Evolutionary conservation across 225 moss, liverwort and hornwort species (phyloP), one percentile per base, ranked within the genome.

Genomic region (Polytrichum commune): DNA sequence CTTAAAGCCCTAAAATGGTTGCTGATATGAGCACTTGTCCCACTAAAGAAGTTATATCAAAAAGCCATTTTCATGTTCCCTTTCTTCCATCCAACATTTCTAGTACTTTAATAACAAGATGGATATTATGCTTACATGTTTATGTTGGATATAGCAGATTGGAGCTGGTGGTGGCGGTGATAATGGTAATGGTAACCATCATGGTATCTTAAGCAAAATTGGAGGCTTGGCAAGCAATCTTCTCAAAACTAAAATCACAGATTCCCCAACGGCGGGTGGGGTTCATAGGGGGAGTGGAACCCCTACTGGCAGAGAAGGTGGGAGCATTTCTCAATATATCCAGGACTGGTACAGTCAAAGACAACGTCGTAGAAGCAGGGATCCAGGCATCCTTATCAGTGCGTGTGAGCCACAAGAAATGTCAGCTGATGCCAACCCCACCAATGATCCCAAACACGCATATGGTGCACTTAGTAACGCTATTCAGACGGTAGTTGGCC

Each of bases 381-480:
- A 79, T 68, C 77, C 82, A 30, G 86, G 89, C 69, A 69, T 91
- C 73, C 60, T 89, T 55, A 74, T 91, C 58, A 89, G 89, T 70
- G 86, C 88, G 6, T 86, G 89, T 67, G 78, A 83, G 68, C 77
- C 86, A 30, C 25, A 73, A 27, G 82, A 86, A 79, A 79, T 78
- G 18, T 91, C 91, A 53, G 91, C 91, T 16, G 89, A 91, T 66
- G 86, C 89, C 29, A 84, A 89, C 67, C 91, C 91, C 26, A 84
- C 84, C 5, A 73, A 80, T 20, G 78, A 88, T 54, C 85, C 74
- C 27, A 72, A 69, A 29, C 69, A 88, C 74, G 88, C 91, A 24
- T 91, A 91, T 65, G 91, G 91, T 71, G 91, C 91, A 67, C 82
- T 91, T 16, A 88, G 84, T 68, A 86, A 91, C 57, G 72, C 82